These are phyloP conservation scores for Teratosphaeria viscida DNA, from an alignment of 2,329 filamentous ascomycete genomes.

Conservation along the genomic window DNA sequence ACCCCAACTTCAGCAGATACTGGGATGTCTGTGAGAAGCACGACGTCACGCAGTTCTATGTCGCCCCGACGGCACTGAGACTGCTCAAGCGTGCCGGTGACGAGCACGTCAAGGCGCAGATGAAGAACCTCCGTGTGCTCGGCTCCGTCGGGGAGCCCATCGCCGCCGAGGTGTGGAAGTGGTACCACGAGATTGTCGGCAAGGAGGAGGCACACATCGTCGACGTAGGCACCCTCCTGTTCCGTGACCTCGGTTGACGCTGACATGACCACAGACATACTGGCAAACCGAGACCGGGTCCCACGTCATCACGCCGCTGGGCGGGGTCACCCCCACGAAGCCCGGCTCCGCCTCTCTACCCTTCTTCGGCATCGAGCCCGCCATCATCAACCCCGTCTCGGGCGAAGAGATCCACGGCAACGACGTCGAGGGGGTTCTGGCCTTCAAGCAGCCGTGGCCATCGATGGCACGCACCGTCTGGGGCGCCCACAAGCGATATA, in stretches of 20 bases:
- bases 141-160: constrained; percentile 97
- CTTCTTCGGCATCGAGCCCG: constrained; percentile 97
- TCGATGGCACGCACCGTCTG: constrained; percentile 98
- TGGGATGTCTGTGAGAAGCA: constrained; percentile 98
- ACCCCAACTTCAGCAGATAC: constrained; percentile 95
- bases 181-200: constrained; percentile 93
- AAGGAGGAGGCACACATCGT: constrained; percentile 89
- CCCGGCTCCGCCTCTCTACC: constrained; percentile 90
- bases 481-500: constrained; percentile 94
- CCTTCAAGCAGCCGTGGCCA: constrained; percentile 96
- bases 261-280: constrained; percentile 61
- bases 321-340: constrained; percentile 90
- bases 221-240: constrained; percentile 55
- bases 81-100: constrained; percentile 92
- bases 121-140: constrained; percentile 80
- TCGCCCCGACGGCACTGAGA: constrained; percentile 86
- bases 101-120: constrained; percentile 78
- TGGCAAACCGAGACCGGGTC: constrained; percentile 99
- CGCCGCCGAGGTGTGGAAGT: constrained; percentile 97
- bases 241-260: constrained; percentile 3
- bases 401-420: constrained; percentile 90
- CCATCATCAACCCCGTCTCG: constrained; percentile 92
- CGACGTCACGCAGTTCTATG: constrained; percentile 94
- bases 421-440: constrained; percentile 91
- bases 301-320: constrained; percentile 87